Evolutionary conservation across 208 protist species (phyloP).

Genomic region (Phytomonas sp.): DNA sequence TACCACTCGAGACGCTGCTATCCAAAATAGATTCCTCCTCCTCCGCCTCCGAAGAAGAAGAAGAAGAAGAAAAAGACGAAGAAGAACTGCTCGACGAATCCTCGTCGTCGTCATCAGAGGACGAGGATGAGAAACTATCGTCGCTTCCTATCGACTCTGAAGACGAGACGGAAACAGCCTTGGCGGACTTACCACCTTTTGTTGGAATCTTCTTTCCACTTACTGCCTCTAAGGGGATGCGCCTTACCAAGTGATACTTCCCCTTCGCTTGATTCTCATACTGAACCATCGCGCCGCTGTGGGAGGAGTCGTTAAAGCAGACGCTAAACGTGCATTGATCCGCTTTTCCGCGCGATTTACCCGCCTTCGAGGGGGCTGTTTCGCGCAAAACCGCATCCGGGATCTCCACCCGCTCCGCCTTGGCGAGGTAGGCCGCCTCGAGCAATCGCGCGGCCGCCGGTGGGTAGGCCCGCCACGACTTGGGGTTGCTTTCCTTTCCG

Average conservation of each 20-base stretch:
- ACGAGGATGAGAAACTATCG: slow-evolving; percentile 14
- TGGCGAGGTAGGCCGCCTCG: slow-evolving; percentile 33
- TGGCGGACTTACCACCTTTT: slow-evolving; percentile 12
- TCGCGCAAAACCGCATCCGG: slow-evolving; percentile 26
- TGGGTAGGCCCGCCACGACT: slow-evolving; percentile 44
- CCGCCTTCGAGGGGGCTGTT: background rate
- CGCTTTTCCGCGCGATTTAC: background rate
- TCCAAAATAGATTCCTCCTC: too few species aligned
- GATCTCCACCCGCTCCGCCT: slow-evolving; percentile 12
- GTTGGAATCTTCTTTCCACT: slow-evolving; percentile 4
- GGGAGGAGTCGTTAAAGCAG: slow-evolving; percentile 36
- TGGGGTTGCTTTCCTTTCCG: slow-evolving; percentile 25
- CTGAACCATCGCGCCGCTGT: slow-evolving; percentile 45
- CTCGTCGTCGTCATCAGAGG: background rate
- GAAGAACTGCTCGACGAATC: background rate
- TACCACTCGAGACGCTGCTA: too few species aligned
- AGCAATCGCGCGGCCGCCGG: slow-evolving; percentile 32
- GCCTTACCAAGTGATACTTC: slow-evolving; percentile 29
- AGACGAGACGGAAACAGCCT: slow-evolving; percentile 24
- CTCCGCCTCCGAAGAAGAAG: slow-evolving; percentile 2
- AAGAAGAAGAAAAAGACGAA: slow-evolving; percentile 5
- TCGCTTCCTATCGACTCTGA: slow-evolving; percentile 13
- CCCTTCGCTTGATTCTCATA: slow-evolving; percentile 28
- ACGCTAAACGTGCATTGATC: slow-evolving; percentile 36
- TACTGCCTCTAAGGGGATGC: slow-evolving; percentile 22